A percentile compares a stretch with the other conserved stretches of the same genome.
Evolutionary conservation across 768 basidiomycete species (phyloP).

Genomic region (Panaeolus papilionaceus): DNA sequence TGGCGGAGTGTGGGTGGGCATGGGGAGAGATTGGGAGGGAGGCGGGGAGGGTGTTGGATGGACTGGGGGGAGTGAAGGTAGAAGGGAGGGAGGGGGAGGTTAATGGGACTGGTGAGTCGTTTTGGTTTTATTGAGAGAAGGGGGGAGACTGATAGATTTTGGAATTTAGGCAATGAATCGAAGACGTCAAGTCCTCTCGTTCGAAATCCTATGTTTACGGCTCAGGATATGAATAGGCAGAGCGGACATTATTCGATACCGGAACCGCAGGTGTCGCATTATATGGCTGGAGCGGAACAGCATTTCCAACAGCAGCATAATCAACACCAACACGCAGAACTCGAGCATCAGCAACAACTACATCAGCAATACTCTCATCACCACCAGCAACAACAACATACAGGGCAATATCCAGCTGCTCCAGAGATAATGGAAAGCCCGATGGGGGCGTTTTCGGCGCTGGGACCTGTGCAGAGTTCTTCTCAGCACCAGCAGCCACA

Average conservation of each 20-base stretch:
- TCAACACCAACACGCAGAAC: too few relatives aligned
- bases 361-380: not conserved
- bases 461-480: not conserved
- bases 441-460: not conserved
- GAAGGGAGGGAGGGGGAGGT: not conserved
- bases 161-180: not conserved
- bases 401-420: not conserved
- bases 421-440: constrained; percentile 6
- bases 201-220: not conserved
- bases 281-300: not conserved
- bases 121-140: not conserved
- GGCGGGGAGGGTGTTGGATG: constrained; percentile 52
- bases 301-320: too few relatives aligned
- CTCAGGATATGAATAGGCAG: not conserved
- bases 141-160: not conserved
- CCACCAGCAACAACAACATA: not conserved
- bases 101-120: not conserved
- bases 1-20: constrained; percentile 70
- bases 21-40: constrained; percentile 76
- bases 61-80: constrained; percentile 27
- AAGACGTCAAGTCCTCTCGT: not conserved
- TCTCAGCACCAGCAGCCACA: constrained; percentile 1
- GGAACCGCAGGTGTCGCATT: not conserved
- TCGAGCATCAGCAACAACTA: not conserved
- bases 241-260: not conserved